Evolutionary conservation across 139 green algal species (phyloP).

Genomic region (Haematococcus lacustris): DNA sequence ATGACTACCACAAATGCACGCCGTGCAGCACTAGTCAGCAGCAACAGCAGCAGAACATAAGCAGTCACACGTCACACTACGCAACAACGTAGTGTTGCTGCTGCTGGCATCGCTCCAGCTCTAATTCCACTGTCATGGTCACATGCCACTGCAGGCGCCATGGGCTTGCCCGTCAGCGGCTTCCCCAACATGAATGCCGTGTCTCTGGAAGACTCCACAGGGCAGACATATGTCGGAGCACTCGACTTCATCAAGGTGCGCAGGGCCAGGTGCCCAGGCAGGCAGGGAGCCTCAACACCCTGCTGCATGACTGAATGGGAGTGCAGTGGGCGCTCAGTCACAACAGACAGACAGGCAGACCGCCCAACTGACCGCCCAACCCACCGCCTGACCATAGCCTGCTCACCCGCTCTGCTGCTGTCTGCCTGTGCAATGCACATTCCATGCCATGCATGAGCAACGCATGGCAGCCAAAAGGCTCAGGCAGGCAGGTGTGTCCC

Average conservation of each 20-base stretch:
- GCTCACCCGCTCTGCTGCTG: not conserved
- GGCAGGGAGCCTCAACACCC: not conserved
- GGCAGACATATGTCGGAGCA: conserved; percentile 42
- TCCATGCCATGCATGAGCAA: not conserved
- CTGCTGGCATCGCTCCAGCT: not conserved
- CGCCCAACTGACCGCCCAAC: not conserved
- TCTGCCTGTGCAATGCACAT: not conserved
- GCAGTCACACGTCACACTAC: no score
- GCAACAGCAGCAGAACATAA: no score
- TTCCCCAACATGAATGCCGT: conserved; percentile 77
- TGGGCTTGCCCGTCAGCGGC: conserved; percentile 61
- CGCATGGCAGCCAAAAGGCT: not conserved
- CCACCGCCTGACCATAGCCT: not conserved
- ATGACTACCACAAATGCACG: no score
- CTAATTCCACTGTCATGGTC: not conserved
- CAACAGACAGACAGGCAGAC: not conserved
- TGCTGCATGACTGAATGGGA: not conserved
- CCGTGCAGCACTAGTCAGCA: no score
- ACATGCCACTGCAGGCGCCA: conserved; percentile 36
- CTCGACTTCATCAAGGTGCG: conserved; percentile 50
- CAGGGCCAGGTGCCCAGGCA: not conserved
- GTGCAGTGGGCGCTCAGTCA: not conserved
- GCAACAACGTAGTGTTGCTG: no score
- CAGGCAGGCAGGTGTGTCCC: not conserved
- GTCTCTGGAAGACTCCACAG: conserved; percentile 49